Base-by-base conservation (phyloP, 1,139 yeast genomes). In the Kodamaea alishanica region DNA sequence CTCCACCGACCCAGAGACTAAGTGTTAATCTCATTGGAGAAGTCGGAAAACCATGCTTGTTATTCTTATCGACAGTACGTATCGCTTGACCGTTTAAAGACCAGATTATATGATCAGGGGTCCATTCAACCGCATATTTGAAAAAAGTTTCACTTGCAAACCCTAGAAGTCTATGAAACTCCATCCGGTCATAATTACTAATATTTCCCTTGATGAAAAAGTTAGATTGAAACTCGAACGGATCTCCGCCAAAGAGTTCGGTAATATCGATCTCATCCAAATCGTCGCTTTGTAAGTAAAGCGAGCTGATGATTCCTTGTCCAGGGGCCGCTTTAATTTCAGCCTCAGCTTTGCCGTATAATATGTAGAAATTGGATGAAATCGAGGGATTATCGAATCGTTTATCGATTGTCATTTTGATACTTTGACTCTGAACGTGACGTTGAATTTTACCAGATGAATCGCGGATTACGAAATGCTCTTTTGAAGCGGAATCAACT, bases 241-340 rank as follows among this genome's bases (percentile, higher is more conserved):
- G 54, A 39, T 63, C 59, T 10, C 68, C 65, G 2, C 77, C 77
- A 47, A 72, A 67, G 26, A 69, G 50, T 41, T 73, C 78, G 22
- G 64, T 67, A 8, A 70, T 50, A 43, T 73, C 78, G 31, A 73
- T 70, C 42, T 73, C 77, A 50, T 73, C 79, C 41, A 65, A 55
- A 48, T 69, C 75, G 43, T 71, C 72, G 42, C 72, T 64, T 48
- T 72, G 77, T 22, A 73, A 49, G 47, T 72, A 73, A 33, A 71
- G 59, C 7, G 74, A 66, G 26, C 70, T 61, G 7, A 73, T 61
- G n/a, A 73, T 60, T 0, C 78, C 77, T 6, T 44, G 47, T 1
- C 77, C 79, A 0, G 40, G 27, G 1, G 74, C 61, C 1, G 67
- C 70, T 41, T 50, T 52, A 8, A 70, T 54, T 24, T 65, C 70